Percentiles rank a stretch among this genome's conserved stretches.
Evolutionary conservation across 768 basidiomycete genomes (phyloP).

Genomic region (Tylopilus balloui): DNA sequence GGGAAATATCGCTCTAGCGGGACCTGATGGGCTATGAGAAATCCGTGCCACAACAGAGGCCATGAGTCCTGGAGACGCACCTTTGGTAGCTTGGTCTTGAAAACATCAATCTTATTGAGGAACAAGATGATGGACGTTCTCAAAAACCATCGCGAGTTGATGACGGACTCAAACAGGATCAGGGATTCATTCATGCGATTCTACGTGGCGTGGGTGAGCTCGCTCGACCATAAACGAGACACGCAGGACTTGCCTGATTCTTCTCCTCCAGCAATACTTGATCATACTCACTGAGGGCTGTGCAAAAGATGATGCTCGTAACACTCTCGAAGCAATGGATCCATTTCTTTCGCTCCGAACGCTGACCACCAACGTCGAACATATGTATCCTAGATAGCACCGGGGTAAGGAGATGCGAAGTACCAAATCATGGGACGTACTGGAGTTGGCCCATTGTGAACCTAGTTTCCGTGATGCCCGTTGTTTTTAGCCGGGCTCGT

Average conservation of each 20-base stretch:
- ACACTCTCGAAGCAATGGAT: conserved; percentile 79
- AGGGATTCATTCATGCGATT: conserved; percentile 76
- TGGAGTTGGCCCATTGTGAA: conserved; percentile 66
- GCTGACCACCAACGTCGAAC: conserved; percentile 79
- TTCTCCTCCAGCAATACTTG: conserved; percentile 64
- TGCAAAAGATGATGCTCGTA: conserved; percentile 76
- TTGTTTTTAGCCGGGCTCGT: conserved; percentile 82
- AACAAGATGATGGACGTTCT: conserved; percentile 63
- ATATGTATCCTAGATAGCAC: conserved; percentile 46
- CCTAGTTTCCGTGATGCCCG: conserved; percentile 86
- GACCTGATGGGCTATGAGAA: conserved; percentile 37
- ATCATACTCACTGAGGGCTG: conserved; percentile 71
- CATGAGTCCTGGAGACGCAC: neutral
- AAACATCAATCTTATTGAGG: conserved; percentile 71
- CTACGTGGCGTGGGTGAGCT: conserved; percentile 27
- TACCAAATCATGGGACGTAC: conserved; percentile 31
- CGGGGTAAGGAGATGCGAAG: neutral
- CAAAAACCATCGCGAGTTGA: conserved; percentile 78
- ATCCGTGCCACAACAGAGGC: too few relatives aligned
- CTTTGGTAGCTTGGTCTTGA: conserved; percentile 69
- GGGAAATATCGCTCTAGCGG: conserved; percentile 79
- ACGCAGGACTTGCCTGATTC: conserved; percentile 23
- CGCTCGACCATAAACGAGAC: neutral
- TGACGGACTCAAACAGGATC: conserved; percentile 69
- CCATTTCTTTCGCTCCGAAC: conserved; percentile 80